Base-by-base conservation (phyloP, 2,329 filamentous ascomycete species). In the Colletotrichum liaoningense region DNA sequence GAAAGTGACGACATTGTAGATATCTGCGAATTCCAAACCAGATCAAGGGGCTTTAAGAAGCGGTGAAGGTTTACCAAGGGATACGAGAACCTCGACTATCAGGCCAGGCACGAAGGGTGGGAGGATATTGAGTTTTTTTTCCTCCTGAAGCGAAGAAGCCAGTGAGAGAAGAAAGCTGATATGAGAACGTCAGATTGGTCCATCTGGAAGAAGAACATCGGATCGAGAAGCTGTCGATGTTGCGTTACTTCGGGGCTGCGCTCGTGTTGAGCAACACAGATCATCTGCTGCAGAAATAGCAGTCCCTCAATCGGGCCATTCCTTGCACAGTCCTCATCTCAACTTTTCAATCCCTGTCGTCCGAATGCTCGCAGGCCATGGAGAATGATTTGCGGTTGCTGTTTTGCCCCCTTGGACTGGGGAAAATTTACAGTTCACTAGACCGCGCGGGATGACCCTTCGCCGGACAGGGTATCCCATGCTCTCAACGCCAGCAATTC, bases 201-300 rank as follows among this genome's bases (percentile, higher is more conserved):
- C 12, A 42, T 49, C 42, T 49, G 42, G 46, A 24, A 19, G 16
- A 24, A 42, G 22, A 16, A 28, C 19, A 49, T 62, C 30, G 26
- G 6, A 28, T 67, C 55, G 63, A 56, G 55, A 60, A 22, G 30
- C 30, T 16, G 1, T 35, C 28, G 14, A n/a, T 56, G 33, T 54
- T 56, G 46, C 35, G 33, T 67, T 60, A 9, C 22, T 19, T 35
- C 46, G 33, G 59, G 55, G 16, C n/a, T 49, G 26, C 59, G n/a
- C 22, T 54, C 62, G 24, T 11, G 28, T 33, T 12, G 8, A 66
- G 55, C 24, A 33, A 30, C 33, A 71, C 6, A 22, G 30, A 67
- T 56, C 56, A 62, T 62, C 63, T 55, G 62, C 55, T 66, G 63
- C 30, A 26, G n/a, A 38, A 30, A n/a, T 22, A 26, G 35, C 6